Evolutionary conservation across 2,329 filamentous ascomycete species (phyloP).

Genomic region (Stemphylium vesicarium): DNA sequence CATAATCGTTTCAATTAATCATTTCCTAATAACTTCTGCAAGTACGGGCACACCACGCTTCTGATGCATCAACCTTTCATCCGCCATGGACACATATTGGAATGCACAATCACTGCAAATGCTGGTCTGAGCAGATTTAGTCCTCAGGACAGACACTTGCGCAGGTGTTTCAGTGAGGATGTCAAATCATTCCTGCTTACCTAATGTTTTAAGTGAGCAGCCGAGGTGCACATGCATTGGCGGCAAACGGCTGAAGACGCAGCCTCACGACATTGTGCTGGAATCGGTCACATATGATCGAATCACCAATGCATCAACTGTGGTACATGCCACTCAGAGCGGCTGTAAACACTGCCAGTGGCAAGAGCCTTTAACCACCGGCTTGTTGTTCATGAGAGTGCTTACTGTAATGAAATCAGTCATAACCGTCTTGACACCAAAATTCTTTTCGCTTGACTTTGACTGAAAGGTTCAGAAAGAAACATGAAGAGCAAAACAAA

Average conservation of each 20-base stretch:
- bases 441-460: background rate
- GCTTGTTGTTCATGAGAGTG: background rate
- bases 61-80: no score
- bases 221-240: background rate
- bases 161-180: no score
- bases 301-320: background rate
- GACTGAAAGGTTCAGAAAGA: background rate
- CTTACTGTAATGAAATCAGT: background rate
- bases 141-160: no score
- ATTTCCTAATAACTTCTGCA: no score
- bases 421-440: background rate
- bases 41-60: no score
- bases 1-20: no score
- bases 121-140: no score
- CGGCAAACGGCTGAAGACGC: background rate
- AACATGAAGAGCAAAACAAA: background rate
- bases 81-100: no score
- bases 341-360: background rate
- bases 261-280: background rate
- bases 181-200: no score
- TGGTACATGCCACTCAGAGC: background rate
- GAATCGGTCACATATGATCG: background rate
- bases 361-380: background rate
- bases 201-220: no score
- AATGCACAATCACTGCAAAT: no score